Evolutionary conservation across 345 rosid genomes (phyloP), one percentile per base, ranked within the genome.

Genomic region (Alliaria petiolata): DNA sequence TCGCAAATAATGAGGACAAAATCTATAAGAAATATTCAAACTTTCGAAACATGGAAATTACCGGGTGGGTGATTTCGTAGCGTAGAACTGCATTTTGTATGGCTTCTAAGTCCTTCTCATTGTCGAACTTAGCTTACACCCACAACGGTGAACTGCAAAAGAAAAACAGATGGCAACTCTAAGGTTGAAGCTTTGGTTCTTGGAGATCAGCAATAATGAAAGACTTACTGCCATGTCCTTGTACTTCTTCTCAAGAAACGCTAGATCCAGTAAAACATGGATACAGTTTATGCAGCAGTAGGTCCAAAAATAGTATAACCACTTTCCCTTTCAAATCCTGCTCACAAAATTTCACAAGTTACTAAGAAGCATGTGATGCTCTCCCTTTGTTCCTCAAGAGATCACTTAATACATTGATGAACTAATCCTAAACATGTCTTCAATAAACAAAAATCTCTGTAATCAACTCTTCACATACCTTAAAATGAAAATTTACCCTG

Each of bases 111-210:
- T 93, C 98, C 77, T 91, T 93, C 81, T 91, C 98, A 76, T 93
- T 93, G 80, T 91, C 98, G 4, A 93, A 93, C 83, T 93, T 93
- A 15, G 97, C 97, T 12, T 34, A 93, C 98, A 75, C 98, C 98
- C 34, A 93, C 87, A 76, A 93, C 98, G 9, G 89, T 77, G 72
- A 93, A 86, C 98, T 93, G 85, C 54, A 62, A 53, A 71, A 30
- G 59, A 30, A 31, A 42, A 50, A 22, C 14, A 71, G 38, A 65
- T 47, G 38, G 14, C n/a, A 44, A 42, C 42, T 60, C 71, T 30
- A 22, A 5, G 36, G 42, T 49, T 16, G 31, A 53, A 36, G 12
- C 69, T 22, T 22, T 53, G 8, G 39, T 22, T 22, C 25, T 22
- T 22, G 25, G 25, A 22, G 25, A 1, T 22, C 25, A 22, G 25